Conservation (phyloP, 2,329 filamentous ascomycete species). For the Berkeleyomyces rouxiae region DNA sequence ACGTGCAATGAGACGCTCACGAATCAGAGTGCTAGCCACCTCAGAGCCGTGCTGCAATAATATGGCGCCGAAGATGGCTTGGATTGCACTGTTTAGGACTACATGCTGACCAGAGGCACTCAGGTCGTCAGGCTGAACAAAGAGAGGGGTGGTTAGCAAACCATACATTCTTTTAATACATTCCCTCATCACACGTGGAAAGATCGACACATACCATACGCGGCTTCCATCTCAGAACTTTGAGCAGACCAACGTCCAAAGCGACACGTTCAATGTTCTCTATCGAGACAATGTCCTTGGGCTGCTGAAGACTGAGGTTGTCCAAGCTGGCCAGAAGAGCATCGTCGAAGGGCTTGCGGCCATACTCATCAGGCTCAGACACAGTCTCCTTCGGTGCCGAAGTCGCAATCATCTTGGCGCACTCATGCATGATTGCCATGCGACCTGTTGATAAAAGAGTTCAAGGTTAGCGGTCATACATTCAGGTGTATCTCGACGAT, state of each 20-base stretch:
- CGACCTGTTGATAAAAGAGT: constrained; percentile 15
- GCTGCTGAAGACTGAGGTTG: constrained; percentile 47
- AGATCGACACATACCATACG: constrained; percentile 43
- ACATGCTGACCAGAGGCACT: constrained; percentile 54
- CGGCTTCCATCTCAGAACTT: constrained; percentile 79
- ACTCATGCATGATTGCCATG: constrained; percentile 18
- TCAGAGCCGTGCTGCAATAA: constrained; percentile 75
- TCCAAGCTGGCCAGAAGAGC: constrained; percentile 55
- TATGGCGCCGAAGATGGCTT: constrained; percentile 75
- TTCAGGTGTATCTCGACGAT: background rate
- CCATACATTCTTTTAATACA: background rate
- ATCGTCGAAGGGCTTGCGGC: constrained; percentile 51
- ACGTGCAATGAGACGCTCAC: constrained; percentile 51
- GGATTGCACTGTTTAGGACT: constrained; percentile 61
- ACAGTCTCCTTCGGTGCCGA: constrained; percentile 19
- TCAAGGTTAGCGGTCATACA: background rate
- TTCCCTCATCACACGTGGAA: background rate
- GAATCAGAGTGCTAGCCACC: constrained; percentile 56
- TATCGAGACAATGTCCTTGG: constrained; percentile 45
- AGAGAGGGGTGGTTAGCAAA: constrained; percentile 7
- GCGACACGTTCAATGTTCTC: constrained; percentile 52
- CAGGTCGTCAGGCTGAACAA: constrained; percentile 44
- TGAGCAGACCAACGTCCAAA: constrained; percentile 49
- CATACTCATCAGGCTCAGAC: constrained; percentile 29
- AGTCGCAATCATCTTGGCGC: constrained; percentile 40